phyloP scores from a whole-genome alignment of 345 rosid species.

The Erysimum cheiranthoides region DNA sequence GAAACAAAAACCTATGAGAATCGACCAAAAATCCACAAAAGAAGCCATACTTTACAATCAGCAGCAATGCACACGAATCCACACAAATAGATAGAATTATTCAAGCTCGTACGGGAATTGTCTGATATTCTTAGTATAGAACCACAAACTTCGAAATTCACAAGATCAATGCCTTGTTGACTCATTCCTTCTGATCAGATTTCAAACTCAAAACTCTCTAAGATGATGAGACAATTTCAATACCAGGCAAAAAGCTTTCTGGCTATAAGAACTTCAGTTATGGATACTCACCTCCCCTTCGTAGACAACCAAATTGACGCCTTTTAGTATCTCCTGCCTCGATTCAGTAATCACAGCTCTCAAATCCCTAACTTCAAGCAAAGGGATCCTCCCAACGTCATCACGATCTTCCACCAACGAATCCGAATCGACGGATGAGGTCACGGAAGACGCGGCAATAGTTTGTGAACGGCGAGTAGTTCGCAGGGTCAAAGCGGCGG shows the following conservation, averaged over 20 bases:
- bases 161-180: background rate
- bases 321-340: constrained; percentile 83
- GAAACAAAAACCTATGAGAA: constrained; percentile 28
- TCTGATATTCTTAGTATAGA: background rate
- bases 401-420: constrained; percentile 39
- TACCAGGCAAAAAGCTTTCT: constrained; percentile 15
- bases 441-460: constrained; percentile 17
- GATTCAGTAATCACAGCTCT: constrained; percentile 82
- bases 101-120: background rate
- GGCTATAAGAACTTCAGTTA: background rate
- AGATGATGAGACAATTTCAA: background rate
- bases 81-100: background rate
- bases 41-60: constrained; percentile 9
- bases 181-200: background rate
- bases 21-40: constrained; percentile 17
- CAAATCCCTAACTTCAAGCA: constrained; percentile 81
- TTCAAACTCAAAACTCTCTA: constrained; percentile 9
- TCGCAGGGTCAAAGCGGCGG: constrained; percentile 23
- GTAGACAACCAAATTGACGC: constrained; percentile 70
- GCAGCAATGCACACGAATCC: background rate
- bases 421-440: constrained; percentile 43
- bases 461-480: constrained; percentile 24
- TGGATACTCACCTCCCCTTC: constrained; percentile 82
- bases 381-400: constrained; percentile 52
- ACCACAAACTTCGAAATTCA: background rate